phyloP scores from a whole-genome alignment of 108 stramenopile species.

The Thalassiosira profunda region DNA sequence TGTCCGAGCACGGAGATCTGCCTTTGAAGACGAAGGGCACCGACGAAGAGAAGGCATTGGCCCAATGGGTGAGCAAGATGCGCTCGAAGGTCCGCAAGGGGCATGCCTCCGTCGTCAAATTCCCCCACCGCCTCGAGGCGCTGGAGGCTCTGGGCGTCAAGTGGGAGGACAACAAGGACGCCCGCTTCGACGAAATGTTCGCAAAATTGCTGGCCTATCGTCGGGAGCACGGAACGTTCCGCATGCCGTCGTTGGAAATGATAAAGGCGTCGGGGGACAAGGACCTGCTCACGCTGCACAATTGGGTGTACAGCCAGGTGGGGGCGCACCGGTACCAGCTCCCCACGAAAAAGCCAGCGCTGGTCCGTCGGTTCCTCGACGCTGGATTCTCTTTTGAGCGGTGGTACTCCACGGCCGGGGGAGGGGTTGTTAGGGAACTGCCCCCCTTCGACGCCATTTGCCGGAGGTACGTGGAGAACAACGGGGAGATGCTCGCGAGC shows the following conservation, averaged over 20 bases:
- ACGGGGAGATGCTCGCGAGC: conserved; percentile 15
- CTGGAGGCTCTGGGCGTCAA: conserved; percentile 26
- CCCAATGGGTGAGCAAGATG: conserved; percentile 17
- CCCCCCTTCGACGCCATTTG: conserved; percentile 33
- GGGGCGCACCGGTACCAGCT: conserved; percentile 38
- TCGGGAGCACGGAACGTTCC: conserved; percentile 40
- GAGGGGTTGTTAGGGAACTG: conserved; percentile 41
- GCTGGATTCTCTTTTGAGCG: conserved; percentile 45
- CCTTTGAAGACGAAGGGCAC: not conserved
- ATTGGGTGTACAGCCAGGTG: conserved; percentile 47
- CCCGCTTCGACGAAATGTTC: conserved; percentile 46
- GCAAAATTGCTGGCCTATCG: conserved; percentile 34
- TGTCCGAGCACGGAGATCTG: too few species aligned
- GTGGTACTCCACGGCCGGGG: conserved; percentile 41
- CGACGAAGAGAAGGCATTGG: conserved; percentile 14
- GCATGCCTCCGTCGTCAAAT: conserved; percentile 3
- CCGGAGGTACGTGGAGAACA: conserved; percentile 36
- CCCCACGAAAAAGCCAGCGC: conserved; percentile 20
- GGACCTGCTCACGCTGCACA: conserved; percentile 33
- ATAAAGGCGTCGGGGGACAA: conserved; percentile 38
- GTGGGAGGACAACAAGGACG: conserved; percentile 27
- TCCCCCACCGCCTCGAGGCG: conserved; percentile 31
- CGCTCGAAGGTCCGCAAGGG: conserved; percentile 30
- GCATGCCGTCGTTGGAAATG: conserved; percentile 32
- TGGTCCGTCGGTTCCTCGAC: conserved; percentile 38